Percentiles rank a stretch among this genome's conserved stretches.
Evolutionary conservation across 306 rosid genomes (phyloP).

Genomic region (Pyrus bretschneideri): DNA sequence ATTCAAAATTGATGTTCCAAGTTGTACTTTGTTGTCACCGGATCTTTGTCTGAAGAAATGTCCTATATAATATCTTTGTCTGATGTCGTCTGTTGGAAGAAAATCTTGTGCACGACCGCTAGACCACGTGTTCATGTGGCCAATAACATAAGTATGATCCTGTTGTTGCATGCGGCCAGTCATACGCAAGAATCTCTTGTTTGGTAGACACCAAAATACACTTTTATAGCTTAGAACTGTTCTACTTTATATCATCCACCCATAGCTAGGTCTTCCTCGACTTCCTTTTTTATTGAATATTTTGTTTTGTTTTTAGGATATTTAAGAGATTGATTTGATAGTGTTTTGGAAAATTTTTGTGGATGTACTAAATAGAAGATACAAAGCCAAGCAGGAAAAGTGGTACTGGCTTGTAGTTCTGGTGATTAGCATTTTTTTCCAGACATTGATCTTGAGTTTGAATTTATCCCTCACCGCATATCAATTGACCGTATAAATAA

Average conservation of each 20-base stretch:
- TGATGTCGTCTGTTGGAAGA: no score
- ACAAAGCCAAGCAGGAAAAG: background rate
- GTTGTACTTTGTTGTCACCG: constrained; percentile 2
- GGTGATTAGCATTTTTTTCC: background rate
- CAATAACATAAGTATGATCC: background rate
- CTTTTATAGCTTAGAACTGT: background rate
- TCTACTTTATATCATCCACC: background rate
- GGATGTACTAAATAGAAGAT: background rate
- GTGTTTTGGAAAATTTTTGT: no score
- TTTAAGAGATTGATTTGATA: background rate
- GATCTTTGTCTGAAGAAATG: background rate
- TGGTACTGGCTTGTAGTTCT: background rate
- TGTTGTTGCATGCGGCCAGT: no score
- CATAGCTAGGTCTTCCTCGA: background rate
- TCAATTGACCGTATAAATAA: no score
- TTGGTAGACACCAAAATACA: background rate
- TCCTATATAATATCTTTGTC: background rate
- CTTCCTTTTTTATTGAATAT: background rate
- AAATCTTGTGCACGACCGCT: background rate
- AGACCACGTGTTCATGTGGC: background rate
- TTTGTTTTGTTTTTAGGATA: background rate
- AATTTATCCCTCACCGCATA: no score
- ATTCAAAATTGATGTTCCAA: background rate
- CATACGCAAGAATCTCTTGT: background rate
- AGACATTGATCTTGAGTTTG: background rate